A percentile compares a stretch with the other conserved stretches of the same genome.
Conservation (phyloP, 345 rosid genomes). For the Salix caprea region DNA sequence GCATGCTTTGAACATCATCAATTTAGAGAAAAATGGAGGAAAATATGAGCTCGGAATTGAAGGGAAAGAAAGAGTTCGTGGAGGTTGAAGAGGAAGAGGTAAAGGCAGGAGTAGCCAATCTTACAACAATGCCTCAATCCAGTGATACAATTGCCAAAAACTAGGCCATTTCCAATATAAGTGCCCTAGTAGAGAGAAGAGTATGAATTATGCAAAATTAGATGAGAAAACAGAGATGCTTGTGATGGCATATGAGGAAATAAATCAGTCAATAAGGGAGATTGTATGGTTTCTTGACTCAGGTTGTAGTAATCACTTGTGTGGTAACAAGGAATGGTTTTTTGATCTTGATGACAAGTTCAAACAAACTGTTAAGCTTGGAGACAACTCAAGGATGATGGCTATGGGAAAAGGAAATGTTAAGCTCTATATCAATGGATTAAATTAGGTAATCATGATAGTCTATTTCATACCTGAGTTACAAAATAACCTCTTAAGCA, state of each 20-base stretch:
- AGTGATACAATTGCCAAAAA: background rate
- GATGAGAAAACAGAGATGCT: background rate
- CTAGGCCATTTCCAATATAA: background rate
- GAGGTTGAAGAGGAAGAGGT: background rate
- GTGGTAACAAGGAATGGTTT: conserved; percentile 8
- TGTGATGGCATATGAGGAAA: background rate
- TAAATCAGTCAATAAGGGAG: background rate
- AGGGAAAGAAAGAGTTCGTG: background rate
- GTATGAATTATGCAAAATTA: background rate
- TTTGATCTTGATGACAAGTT: background rate
- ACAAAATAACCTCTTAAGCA: background rate
- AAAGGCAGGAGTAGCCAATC: background rate
- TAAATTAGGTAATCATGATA: background rate
- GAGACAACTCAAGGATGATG: background rate
- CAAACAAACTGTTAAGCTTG: background rate
- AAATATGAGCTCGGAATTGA: too few relatives aligned
- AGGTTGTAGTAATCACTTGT: background rate
- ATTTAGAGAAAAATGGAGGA: too few relatives aligned
- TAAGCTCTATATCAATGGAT: background rate
- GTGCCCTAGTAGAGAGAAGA: background rate
- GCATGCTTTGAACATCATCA: too few relatives aligned
- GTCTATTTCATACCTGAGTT: background rate
- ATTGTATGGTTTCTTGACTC: conserved; percentile 2
- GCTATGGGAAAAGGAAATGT: conserved; percentile 1
- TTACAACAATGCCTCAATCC: background rate